Base-by-base conservation (phyloP, 2,329 filamentous ascomycete species). In the Achaetomium macrosporum region DNA sequence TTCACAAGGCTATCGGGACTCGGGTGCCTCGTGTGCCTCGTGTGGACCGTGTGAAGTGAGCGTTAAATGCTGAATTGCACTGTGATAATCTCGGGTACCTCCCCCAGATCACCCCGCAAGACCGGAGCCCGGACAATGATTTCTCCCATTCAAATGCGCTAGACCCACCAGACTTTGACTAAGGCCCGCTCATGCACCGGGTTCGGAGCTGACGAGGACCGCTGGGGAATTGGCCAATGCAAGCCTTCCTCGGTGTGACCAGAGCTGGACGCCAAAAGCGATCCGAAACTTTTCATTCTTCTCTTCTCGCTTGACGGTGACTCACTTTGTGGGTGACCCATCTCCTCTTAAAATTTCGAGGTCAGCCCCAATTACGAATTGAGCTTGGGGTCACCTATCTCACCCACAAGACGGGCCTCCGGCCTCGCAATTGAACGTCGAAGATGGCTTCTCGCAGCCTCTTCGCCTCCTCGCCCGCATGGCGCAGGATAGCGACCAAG, bases 391-490 rank as follows among this genome's bases (percentile, higher is more conserved):
- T 35, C 12, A n/a, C n/a, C 19, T 13, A 17, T 17, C 19, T 5
- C 29, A 25, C 43, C 33, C 25, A 48, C 15, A 31, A 46, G n/a
- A 43, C 49, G 36, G 45, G 54, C 59, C 55, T 45, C 43, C 43
- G 48, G 54, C 53, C 51, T 55, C 47, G 39, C 43, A 55, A 54
- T 49, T 37, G 48, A 53, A 40, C 15, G 15, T 19, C 36, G 49
- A 59, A 56, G 47, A 76, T 76, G 74, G 72, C 71, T 53, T 73
- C 72, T 63, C 70, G 75, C 57, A 69, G 72, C 65, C 66, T 72
- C 55, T 66, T 72, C 64, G 64, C 65, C 56, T 66, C 71, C 59
- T 66, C 73, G 58, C 62, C 73, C 29, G 45, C 49, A 51, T 67
- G 70, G 63, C 67, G 68, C 45, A 59, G 61, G 59, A 47, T 61